phyloP scores from a whole-genome alignment of 345 rosid species.

The Eucalyptus guilfoylei region DNA sequence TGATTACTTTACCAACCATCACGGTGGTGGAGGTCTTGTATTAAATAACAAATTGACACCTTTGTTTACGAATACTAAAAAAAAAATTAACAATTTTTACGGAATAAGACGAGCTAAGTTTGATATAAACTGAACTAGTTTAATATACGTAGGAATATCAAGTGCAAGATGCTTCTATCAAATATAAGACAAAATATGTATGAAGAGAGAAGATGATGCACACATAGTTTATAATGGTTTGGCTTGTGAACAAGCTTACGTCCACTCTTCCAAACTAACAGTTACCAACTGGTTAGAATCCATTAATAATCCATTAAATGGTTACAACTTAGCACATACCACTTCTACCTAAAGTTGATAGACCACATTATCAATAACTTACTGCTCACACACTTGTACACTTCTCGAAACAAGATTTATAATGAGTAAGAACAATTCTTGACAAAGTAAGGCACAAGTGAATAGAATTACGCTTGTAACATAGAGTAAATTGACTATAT shows the following conservation, averaged over 20 bases:
- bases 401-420: not conserved
- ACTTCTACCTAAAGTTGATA: not conserved
- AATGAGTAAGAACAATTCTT: not conserved
- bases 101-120: not conserved
- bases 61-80: not conserved
- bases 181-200: not conserved
- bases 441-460: not conserved
- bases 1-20: not conserved
- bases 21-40: not conserved
- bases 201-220: not conserved
- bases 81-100: not conserved
- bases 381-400: not conserved
- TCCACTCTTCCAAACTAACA: fast-evolving
- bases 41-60: not conserved
- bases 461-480: not conserved
- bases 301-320: not conserved
- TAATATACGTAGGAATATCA: not conserved
- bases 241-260: fast-evolving
- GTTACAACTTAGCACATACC: not conserved
- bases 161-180: not conserved
- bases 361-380: not conserved
- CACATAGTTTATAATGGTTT: not conserved
- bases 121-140: not conserved
- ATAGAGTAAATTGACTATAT: not conserved
- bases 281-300: fast-evolving